Conservation (phyloP, 768 basidiomycete genomes). For the Auricularia cornea region DNA sequence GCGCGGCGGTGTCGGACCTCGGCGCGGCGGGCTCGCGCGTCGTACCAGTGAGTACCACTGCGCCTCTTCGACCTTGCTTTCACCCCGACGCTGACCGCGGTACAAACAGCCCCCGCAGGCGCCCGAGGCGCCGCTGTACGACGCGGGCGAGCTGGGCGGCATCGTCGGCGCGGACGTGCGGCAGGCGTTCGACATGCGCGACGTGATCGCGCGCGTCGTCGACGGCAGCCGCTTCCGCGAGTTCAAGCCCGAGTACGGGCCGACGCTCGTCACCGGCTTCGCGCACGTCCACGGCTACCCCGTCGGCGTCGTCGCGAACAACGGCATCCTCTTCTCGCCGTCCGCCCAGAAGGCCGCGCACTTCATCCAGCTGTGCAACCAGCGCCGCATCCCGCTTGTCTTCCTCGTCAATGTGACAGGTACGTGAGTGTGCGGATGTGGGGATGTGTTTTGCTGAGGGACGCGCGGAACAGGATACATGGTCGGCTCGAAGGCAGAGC, state of each 20-base stretch:
- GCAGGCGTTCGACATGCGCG: conserved; percentile 88
- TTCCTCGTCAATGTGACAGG: conserved; percentile 97
- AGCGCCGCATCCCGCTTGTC: conserved; percentile 78
- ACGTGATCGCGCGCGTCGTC: conserved; percentile 84
- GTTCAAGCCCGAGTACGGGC: conserved; percentile 93
- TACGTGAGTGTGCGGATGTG: conserved; percentile 12
- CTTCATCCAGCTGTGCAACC: conserved; percentile 90
- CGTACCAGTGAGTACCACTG: conserved; percentile 35
- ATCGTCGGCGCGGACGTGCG: conserved; percentile 87
- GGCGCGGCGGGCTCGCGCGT: conserved; percentile 51
- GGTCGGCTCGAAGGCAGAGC: conserved; percentile 94
- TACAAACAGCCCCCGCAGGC: conserved; percentile 43
- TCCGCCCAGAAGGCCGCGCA: conserved; percentile 92
- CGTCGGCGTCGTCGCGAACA: conserved; percentile 90
- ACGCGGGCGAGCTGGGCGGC: conserved; percentile 75
- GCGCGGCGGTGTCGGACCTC: conserved; percentile 69
- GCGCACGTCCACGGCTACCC: conserved; percentile 82
- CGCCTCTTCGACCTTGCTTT: neutral
- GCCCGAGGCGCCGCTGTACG: conserved; percentile 69
- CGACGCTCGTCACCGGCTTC: conserved; percentile 87
- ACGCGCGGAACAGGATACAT: conserved; percentile 62
- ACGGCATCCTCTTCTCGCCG: conserved; percentile 89
- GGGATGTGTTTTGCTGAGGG: neutral
- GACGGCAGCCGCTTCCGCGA: conserved; percentile 89
- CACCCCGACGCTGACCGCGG: neutral